Percentiles rank a stretch among this genome's conserved stretches.
Conservation (phyloP, 306 rosid genomes). For the Castanea crenata region DNA sequence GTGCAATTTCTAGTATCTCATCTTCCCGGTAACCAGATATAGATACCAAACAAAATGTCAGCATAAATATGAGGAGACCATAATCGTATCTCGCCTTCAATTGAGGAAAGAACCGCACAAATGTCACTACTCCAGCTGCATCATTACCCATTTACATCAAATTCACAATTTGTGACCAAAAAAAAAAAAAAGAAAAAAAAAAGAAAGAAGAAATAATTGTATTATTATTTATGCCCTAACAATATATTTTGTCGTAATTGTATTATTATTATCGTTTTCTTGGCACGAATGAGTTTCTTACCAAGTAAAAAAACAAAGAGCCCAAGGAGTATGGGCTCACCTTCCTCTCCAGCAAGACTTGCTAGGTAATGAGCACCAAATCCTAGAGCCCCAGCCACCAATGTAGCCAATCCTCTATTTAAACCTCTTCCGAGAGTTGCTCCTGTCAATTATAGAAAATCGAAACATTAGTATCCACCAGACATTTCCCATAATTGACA, state of each 20-base stretch:
- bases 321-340: constrained; percentile 18
- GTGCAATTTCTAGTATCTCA: constrained; percentile 6
- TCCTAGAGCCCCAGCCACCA: constrained; percentile 25
- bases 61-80: constrained; percentile 15
- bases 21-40: constrained; percentile 24
- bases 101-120: constrained; percentile 18
- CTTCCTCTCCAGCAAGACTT: constrained; percentile 2
- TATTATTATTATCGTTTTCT: background rate
- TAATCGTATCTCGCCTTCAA: constrained; percentile 31
- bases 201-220: no score
- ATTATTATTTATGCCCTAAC: no score
- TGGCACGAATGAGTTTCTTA: background rate
- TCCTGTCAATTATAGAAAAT: constrained; percentile 8
- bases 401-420: constrained; percentile 34
- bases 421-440: constrained; percentile 39
- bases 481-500: background rate
- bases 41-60: constrained; percentile 26
- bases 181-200: no score
- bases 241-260: no score
- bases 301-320: constrained; percentile 17
- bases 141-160: background rate
- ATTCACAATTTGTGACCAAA: background rate
- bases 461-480: no score
- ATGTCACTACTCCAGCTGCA: constrained; percentile 11
- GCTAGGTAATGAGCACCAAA: constrained; percentile 26